Percentiles rank a stretch among this genome's conserved stretches.
Conservation (phyloP, 1,284 basidiomycete species). For the Pseudozyma tsukubaensis region DNA sequence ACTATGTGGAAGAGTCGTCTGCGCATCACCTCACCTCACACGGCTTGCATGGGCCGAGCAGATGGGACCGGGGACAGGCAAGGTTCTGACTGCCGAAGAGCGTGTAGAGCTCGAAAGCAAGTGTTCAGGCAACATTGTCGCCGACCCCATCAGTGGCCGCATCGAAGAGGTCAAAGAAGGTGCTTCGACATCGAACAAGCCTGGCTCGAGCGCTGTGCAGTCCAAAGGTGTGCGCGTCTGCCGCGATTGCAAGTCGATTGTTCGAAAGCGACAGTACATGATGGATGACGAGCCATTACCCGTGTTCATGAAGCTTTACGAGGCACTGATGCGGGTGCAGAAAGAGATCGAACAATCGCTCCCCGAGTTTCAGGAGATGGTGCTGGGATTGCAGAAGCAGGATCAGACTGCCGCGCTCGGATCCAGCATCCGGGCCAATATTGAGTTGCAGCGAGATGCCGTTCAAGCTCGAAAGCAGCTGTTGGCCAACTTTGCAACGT, state of each 20-base stretch:
- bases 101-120: conserved; percentile 29
- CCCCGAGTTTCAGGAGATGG: conserved; percentile 79
- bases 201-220: conserved; percentile 8
- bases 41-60: conserved; percentile 37
- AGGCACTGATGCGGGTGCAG: conserved; percentile 81
- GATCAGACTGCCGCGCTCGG: conserved; percentile 58
- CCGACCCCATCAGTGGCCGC: conserved; percentile 41
- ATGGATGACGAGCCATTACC: conserved; percentile 77
- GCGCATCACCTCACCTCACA: conserved; percentile 81
- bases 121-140: conserved; percentile 56
- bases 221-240: conserved; percentile 75
- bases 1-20: conserved; percentile 90
- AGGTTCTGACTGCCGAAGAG: conserved; percentile 21
- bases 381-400: conserved; percentile 73
- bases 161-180: conserved; percentile 51
- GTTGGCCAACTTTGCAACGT: conserved; percentile 83
- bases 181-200: conserved; percentile 14
- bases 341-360: conserved; percentile 78
- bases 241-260: conserved; percentile 79
- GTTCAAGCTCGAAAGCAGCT: conserved; percentile 80
- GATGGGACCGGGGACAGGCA: conserved; percentile 33
- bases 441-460: conserved; percentile 72
- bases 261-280: conserved; percentile 82
- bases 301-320: conserved; percentile 69
- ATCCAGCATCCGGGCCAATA: conserved; percentile 58